Evolutionary conservation across 768 basidiomycete species (phyloP).

Genomic region (Mycena indigotica): DNA sequence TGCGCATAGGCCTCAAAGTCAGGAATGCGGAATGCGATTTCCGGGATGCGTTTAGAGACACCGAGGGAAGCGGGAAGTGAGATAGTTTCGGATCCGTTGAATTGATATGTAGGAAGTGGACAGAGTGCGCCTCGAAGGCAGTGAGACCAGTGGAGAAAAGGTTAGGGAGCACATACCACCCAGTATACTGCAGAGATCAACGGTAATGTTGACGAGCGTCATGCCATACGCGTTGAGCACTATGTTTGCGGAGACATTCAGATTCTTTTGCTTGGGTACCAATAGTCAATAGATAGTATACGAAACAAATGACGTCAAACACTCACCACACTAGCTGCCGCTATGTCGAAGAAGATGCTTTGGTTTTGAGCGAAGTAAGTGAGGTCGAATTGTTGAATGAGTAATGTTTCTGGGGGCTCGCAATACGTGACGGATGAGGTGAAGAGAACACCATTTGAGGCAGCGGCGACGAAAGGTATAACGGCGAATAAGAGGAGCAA

Average conservation of each 20-base stretch:
- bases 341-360: conserved; percentile 82
- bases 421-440: conserved; percentile 90
- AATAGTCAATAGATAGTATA: too few relatives aligned
- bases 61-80: conserved; percentile 61
- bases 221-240: conserved; percentile 88
- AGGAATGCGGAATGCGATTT: conserved; percentile 83
- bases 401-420: conserved; percentile 74
- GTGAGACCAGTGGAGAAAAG: background rate
- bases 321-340: conserved; percentile 84
- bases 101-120: conserved; percentile 80
- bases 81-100: conserved; percentile 78
- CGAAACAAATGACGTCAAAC: too few relatives aligned
- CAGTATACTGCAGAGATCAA: conserved; percentile 82
- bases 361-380: conserved; percentile 69
- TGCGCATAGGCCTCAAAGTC: conserved; percentile 91
- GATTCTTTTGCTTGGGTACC: conserved; percentile 56
- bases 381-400: conserved; percentile 77
- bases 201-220: conserved; percentile 77
- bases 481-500: conserved; percentile 38
- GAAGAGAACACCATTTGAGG: conserved; percentile 32
- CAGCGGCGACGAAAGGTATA: conserved; percentile 5
- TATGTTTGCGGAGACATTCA: conserved; percentile 82
- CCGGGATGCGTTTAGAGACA: conserved; percentile 62
- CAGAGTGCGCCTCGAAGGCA: conserved; percentile 63
- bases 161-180: conserved; percentile 33